Evolutionary conservation across 495 filamentous ascomycete genomes (phyloP), one percentile per base, ranked within the genome.

Genomic region (Penicillium salamii): DNA sequence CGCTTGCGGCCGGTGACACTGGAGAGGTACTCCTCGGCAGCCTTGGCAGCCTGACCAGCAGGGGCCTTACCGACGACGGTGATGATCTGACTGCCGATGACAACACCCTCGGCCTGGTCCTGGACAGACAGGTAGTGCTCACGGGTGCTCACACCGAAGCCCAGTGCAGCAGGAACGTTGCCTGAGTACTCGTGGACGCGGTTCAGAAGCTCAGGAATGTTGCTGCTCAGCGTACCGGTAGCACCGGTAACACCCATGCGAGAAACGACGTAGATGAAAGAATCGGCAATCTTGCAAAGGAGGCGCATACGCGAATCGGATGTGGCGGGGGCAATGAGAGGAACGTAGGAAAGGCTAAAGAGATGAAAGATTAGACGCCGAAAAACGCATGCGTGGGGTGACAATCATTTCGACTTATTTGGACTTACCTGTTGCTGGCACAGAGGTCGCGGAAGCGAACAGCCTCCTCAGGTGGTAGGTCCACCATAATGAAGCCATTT

Each of bases 211-310:
- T 87, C 84, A 13, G 90, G 87, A 8, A 98, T 78, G 45, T 86
- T 84, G 33, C 79, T 69, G 65, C 87, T 95, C 51, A 98, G 75
- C 21, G 79, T 83, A 23, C 91, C 90, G 0, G 85, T 85, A 17
- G 90, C 93, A 55, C 93, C 93, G 2, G 93, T 98, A 28, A 97
- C 91, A 52, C 93, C 93, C 89, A 97, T 96, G 52, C 92, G 81
- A 2, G 93, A 97, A 17, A 97, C 95, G 48, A 99, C 93, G 66
- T 99, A 99, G 70, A 99, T 95, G 76, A 99, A 99, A 7, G 91
- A 96, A 70, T 97, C 92, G 57, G 95, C 93, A 41, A 99, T 95
- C 69, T 88, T 85, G 80, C 93, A 99, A 18, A 99, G 83, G 3
- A 96, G 74, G 70, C 91, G 91, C 90, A 97, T 92, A 47, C 93